Conservation (phyloP, 768 basidiomycete genomes). For the Xerocomellus intermedius region DNA sequence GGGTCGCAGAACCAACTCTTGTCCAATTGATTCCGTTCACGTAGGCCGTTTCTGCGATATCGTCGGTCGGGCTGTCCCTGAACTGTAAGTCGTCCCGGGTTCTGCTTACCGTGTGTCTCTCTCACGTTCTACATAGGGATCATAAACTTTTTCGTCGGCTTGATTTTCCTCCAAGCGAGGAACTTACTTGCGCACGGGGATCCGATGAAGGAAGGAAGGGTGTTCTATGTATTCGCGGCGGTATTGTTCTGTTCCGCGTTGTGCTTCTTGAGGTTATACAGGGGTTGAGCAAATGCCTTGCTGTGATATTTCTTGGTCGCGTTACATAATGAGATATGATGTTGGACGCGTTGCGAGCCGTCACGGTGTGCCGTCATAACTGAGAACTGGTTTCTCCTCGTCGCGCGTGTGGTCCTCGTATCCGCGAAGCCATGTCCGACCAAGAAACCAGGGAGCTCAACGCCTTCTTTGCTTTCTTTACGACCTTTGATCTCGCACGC, state of each 20-base stretch:
- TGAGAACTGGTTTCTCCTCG: slow-evolving; percentile 8
- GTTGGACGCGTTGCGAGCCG: not conserved
- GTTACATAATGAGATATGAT: slow-evolving; percentile 26
- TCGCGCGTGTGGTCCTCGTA: not conserved
- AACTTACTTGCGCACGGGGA: slow-evolving; percentile 65
- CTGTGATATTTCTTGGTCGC: not conserved
- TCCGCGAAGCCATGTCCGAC: slow-evolving; percentile 33
- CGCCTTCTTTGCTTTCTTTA: slow-evolving; percentile 80
- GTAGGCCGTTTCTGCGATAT: slow-evolving; percentile 78
- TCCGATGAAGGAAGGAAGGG: slow-evolving; percentile 68
- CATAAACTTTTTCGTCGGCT: slow-evolving; percentile 79
- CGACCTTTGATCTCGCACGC: slow-evolving; percentile 65
- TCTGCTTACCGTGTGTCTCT: not conserved
- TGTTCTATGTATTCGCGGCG: slow-evolving; percentile 82
- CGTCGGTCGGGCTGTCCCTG: slow-evolving; percentile 68
- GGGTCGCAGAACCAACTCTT: not conserved
- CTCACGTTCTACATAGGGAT: slow-evolving; percentile 54
- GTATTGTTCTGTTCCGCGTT: slow-evolving; percentile 39
- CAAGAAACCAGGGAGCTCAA: slow-evolving; percentile 61
- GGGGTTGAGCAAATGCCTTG: slow-evolving; percentile 11
- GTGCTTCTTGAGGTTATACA: slow-evolving; percentile 28
- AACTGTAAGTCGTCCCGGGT: slow-evolving; percentile 55
- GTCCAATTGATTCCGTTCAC: not conserved
- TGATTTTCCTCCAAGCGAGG: slow-evolving; percentile 82
- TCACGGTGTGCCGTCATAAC: not conserved